Conservation (phyloP, 2,329 filamentous ascomycete species). For the Pseudogymnoascus sp. region DNA sequence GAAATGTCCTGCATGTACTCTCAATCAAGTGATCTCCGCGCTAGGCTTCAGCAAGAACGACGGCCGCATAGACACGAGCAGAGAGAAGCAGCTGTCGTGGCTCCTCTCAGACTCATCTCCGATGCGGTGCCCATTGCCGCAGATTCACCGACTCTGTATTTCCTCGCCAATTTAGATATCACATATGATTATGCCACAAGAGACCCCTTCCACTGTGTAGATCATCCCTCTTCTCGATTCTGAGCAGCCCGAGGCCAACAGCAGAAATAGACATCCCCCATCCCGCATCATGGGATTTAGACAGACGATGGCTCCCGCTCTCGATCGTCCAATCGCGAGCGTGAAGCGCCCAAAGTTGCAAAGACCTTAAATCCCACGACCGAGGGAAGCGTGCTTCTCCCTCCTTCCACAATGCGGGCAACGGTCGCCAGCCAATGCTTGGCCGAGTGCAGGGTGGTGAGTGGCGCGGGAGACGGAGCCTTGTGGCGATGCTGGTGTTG, state of each 20-base stretch:
- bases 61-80: not conserved
- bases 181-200: not conserved
- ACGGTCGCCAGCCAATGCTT: not conserved
- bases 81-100: not conserved
- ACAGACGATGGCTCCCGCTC: not conserved
- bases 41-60: not conserved
- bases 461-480: not conserved
- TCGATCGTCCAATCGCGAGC: not conserved
- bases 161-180: not conserved
- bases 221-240: not conserved
- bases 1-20: not conserved
- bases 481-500: not conserved
- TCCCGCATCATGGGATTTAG: not conserved
- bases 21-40: not conserved
- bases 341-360: not conserved
- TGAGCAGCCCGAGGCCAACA: not conserved
- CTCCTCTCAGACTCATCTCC: not conserved
- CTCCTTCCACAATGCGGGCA: not conserved
- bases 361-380: not conserved
- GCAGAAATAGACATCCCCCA: not conserved
- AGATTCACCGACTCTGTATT: not conserved
- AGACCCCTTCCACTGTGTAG: not conserved
- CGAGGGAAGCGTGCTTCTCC: not conserved
- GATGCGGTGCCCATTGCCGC: not conserved
- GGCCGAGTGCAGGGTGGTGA: not conserved